A percentile compares a stretch with the other conserved stretches of the same genome.
These are phyloP conservation scores for Eremomyces bilateralis DNA, from an alignment of 495 filamentous ascomycete species.

Conservation along the genomic window DNA sequence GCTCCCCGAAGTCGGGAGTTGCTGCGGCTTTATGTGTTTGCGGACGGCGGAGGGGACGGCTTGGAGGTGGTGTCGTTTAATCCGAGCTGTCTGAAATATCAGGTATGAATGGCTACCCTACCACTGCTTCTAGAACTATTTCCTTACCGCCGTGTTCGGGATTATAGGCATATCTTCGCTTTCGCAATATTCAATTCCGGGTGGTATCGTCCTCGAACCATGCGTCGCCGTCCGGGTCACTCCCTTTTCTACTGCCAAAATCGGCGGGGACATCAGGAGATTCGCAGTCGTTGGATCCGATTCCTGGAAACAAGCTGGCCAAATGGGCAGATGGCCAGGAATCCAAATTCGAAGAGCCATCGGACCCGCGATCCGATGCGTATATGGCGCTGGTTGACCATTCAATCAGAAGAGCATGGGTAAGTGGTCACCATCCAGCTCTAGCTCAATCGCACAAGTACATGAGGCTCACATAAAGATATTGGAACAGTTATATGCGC, in stretches of 20 bases:
- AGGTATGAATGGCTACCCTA: slow-evolving; percentile 30
- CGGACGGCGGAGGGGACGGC: slow-evolving; percentile 40
- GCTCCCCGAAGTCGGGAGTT: slow-evolving; percentile 31
- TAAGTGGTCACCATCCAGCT: too few relatives aligned
- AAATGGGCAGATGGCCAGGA: slow-evolving; percentile 40
- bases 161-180: slow-evolving; percentile 71
- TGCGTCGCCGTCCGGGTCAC: slow-evolving; percentile 64
- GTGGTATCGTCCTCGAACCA: slow-evolving; percentile 72
- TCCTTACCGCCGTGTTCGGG: too few relatives aligned
- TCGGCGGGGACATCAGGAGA: slow-evolving; percentile 20
- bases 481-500: slow-evolving; percentile 37
- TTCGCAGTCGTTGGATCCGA: too few relatives aligned
- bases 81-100: slow-evolving; percentile 88
- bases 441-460: too few relatives aligned
- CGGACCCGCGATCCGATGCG: slow-evolving; percentile 44
- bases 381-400: slow-evolving; percentile 65
- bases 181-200: slow-evolving; percentile 45
- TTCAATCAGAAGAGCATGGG: slow-evolving; percentile 71
- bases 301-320: slow-evolving; percentile 40
- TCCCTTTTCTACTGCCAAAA: slow-evolving; percentile 66
- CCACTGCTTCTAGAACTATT: slow-evolving; percentile 1
- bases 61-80: slow-evolving; percentile 92
- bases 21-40: slow-evolving; percentile 59
- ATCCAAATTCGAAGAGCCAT: slow-evolving; percentile 27
- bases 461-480: slow-evolving; percentile 3